Evolutionary conservation across 768 basidiomycete genomes (phyloP), one percentile per base, ranked within the genome.

Genomic region (Podaxis sp.): DNA sequence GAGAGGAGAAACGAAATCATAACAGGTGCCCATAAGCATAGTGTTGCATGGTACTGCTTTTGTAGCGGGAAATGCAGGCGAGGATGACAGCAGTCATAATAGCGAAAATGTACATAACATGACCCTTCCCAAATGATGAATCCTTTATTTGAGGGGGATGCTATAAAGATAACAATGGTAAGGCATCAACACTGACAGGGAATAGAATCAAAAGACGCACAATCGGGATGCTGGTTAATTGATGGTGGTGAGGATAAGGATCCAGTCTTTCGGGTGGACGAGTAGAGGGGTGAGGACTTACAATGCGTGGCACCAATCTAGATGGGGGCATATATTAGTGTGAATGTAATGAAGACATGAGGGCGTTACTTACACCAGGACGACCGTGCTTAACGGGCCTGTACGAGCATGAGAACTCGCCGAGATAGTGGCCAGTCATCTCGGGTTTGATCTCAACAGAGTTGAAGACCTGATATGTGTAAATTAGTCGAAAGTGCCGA

Each of bases 351-450:
- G 40, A 37, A n/a, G 17, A 61, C 26, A 55, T 36, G 28, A 44
- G 28, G 28, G 65, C 11, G 22, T 30, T 48, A 84, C 92, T 75
- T 82, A 95, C 91, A 94, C 96, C 96, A 72, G 97, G 96, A 72
- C 96, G 95, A 86, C 96, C 96, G 85, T 99, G 96, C 84, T 96
- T 96, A 78, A 99, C 96, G 71, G 96, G 96, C 75, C 91, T 87
- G 90, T 97, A 99, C 65, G 96, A 95, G 82, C 92, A 93, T 33
- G 93, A 93, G 82, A 93, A 93, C 82, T 99, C 97, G 66, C 85
- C 97, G 74, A 99, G 95, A 83, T 99, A 99, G 87, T 96, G 96
- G 64, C 97, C 97, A 66, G 91, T 93, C 97, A 99, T 99, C 80
- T 99, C 97, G 68, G 97, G 96, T 84, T 96, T 99, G 84, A 99